Evolutionary conservation across 73 alveolate genomes (phyloP).

Genomic region (Stentor roeselii): DNA sequence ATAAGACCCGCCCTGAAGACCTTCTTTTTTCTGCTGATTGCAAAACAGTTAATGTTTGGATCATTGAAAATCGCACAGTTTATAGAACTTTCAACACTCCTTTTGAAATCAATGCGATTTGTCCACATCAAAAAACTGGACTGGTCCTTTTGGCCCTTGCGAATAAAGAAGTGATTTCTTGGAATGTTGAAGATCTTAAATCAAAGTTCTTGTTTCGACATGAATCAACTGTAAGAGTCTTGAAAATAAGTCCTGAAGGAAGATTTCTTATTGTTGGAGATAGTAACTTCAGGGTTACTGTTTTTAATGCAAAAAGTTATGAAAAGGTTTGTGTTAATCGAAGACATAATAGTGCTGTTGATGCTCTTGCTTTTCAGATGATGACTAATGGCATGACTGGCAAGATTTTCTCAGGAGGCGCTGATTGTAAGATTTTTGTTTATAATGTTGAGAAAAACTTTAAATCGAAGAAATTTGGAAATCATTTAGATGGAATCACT

Average conservation of each 20-base stretch:
- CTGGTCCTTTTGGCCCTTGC: background rate
- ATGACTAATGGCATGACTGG: background rate
- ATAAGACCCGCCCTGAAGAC: background rate
- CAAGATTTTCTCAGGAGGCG: background rate
- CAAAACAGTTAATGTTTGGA: background rate
- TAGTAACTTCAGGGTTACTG: background rate
- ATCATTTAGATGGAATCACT: background rate
- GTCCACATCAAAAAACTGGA: background rate
- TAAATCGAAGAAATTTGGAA: background rate
- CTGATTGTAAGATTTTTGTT: background rate
- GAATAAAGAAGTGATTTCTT: background rate
- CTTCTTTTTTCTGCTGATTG: background rate
- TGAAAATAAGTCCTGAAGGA: background rate
- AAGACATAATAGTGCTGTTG: background rate
- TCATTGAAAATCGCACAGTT: background rate
- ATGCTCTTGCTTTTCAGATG: background rate
- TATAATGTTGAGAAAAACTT: too few relatives aligned
- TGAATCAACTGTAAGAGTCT: background rate
- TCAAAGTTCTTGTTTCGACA: background rate
- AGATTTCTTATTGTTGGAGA: conserved; percentile 5
- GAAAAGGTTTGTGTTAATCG: background rate
- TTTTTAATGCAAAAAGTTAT: background rate
- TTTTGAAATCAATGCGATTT: background rate
- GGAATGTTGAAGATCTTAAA: background rate
- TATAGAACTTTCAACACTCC: background rate